These are phyloP conservation scores for Talaromyces atroroseus DNA, from an alignment of 2,329 filamentous ascomycete genomes.

Conservation along the genomic window DNA sequence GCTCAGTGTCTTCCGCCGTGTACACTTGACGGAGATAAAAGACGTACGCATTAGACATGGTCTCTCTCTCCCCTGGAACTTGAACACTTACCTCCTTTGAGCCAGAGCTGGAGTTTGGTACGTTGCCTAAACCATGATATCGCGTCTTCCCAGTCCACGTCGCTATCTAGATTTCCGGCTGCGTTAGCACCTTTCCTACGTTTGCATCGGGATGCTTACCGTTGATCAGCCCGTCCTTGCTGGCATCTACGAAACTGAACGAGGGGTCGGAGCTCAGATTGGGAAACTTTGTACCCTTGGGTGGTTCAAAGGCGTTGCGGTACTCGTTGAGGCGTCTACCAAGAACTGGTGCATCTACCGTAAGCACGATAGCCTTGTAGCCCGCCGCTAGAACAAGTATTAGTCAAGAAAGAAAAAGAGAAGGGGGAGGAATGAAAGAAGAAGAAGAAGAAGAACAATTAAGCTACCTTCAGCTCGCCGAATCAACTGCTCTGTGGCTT, in stretches of 20 bases:
- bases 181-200: too few species aligned
- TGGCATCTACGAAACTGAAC: too few species aligned
- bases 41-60: too few species aligned
- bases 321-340: constrained; percentile 51
- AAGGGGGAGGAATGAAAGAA: too few species aligned
- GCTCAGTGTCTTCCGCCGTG: not conserved
- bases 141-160: not conserved
- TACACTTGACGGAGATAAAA: too few species aligned
- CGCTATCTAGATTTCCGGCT: too few species aligned
- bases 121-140: not conserved
- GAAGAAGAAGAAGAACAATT: too few species aligned
- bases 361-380: constrained; percentile 51
- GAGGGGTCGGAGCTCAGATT: too few species aligned
- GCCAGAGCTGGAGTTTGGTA: not conserved
- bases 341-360: constrained; percentile 51
- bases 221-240: too few species aligned
- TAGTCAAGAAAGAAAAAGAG: not conserved
- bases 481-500: not conserved
- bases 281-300: not conserved
- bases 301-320: constrained; percentile 17
- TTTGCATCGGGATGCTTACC: too few species aligned
- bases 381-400: constrained; percentile 39
- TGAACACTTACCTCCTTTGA: not conserved
- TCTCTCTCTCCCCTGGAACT: constrained; percentile 23
- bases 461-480: constrained; percentile 15